Percentiles rank a stretch among this genome's conserved stretches.
Conservation (phyloP, 208 protist genomes). For the Trypanosoma theileri region DNA sequence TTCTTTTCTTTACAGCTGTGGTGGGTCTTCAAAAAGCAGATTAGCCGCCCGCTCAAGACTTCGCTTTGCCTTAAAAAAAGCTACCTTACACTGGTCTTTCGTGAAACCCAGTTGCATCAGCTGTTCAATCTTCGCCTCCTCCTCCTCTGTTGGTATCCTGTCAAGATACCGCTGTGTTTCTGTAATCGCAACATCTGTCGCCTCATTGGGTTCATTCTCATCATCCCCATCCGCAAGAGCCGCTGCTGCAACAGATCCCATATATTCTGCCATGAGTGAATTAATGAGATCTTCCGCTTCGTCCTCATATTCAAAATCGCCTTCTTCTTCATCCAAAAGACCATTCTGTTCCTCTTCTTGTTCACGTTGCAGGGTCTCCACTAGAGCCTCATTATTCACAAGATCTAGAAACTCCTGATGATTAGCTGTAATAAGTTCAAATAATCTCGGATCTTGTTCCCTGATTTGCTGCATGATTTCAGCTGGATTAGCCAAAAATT, state of each 20-base stretch:
- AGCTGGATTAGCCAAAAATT: slow-evolving; percentile 72
- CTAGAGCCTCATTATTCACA: slow-evolving; percentile 73
- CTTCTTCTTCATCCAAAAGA: slow-evolving; percentile 33
- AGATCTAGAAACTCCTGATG: slow-evolving; percentile 75
- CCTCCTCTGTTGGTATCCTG: slow-evolving; percentile 63
- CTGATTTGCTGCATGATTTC: slow-evolving; percentile 73
- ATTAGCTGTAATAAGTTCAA: slow-evolving; percentile 77
- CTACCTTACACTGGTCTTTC: slow-evolving; percentile 79
- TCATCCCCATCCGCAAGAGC: background rate
- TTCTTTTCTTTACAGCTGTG: slow-evolving; percentile 45
- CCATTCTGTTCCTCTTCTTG: slow-evolving; percentile 36
- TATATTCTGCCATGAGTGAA: slow-evolving; percentile 29
- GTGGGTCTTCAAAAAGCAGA: slow-evolving; percentile 86
- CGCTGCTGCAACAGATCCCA: background rate
- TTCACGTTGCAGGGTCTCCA: slow-evolving; percentile 37
- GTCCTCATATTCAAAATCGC: too few species aligned
- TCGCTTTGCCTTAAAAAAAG: slow-evolving; percentile 79
- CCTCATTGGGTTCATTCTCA: background rate
- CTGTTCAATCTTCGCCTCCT: slow-evolving; percentile 84
- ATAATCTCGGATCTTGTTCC: slow-evolving; percentile 64
- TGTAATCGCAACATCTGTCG: background rate
- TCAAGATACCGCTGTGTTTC: slow-evolving; percentile 46
- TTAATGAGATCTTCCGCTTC: background rate
- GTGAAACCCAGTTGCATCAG: slow-evolving; percentile 82
- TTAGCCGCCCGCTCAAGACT: slow-evolving; percentile 85